A percentile compares a stretch with the other conserved stretches of the same genome.
Evolutionary conservation across 306 rosid species (phyloP).

Genomic region (Cicer cuneatum): DNA sequence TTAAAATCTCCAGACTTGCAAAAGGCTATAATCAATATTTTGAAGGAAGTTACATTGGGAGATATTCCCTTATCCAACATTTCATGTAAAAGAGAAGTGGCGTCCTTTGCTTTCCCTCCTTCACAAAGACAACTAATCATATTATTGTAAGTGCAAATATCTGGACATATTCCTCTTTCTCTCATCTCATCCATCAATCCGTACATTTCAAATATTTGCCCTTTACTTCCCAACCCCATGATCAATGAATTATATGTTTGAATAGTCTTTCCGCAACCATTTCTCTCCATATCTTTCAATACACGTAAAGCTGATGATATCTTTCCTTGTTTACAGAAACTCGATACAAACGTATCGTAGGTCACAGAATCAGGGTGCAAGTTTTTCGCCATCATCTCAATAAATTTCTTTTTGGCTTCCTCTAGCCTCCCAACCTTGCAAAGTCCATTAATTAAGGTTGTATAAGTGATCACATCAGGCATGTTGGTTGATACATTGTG

Average conservation of each 20-base stretch:
- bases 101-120: constrained; percentile 75
- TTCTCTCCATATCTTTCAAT: constrained; percentile 94
- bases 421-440: constrained; percentile 86
- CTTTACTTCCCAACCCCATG: constrained; percentile 69
- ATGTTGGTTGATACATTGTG: constrained; percentile 59
- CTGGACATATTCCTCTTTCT: constrained; percentile 76
- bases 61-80: constrained; percentile 83
- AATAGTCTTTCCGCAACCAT: constrained; percentile 86
- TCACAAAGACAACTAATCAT: constrained; percentile 76
- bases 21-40: constrained; percentile 73
- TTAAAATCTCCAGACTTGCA: constrained; percentile 73
- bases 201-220: constrained; percentile 83
- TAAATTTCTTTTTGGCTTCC: constrained; percentile 84
- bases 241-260: constrained; percentile 92
- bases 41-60: constrained; percentile 78
- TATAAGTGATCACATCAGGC: constrained; percentile 82
- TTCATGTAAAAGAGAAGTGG: constrained; percentile 84
- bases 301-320: constrained; percentile 91
- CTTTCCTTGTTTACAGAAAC: constrained; percentile 82
- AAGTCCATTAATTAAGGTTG: constrained; percentile 73
- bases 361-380: constrained; percentile 76
- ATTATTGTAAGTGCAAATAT: constrained; percentile 76
- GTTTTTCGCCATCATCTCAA: constrained; percentile 80
- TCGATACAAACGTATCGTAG: constrained; percentile 66
- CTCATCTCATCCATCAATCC: constrained; percentile 95